phyloP scores from a whole-genome alignment of 106 monocot genomes.

The Apostasia ramifera region DNA sequence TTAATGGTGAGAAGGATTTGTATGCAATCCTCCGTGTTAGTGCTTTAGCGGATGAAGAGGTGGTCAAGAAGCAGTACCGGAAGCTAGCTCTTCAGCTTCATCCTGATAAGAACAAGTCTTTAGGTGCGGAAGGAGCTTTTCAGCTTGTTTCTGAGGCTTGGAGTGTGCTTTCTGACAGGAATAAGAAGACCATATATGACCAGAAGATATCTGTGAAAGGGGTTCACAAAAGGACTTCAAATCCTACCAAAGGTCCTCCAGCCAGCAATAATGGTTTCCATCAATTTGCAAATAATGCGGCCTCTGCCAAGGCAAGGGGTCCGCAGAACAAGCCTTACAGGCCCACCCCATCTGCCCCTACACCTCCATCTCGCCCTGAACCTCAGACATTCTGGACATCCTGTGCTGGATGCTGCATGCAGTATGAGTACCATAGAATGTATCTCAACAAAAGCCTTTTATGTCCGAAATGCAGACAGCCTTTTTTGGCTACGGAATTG shows the following conservation, averaged over 20 bases:
- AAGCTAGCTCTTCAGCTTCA: slow-evolving; percentile 18
- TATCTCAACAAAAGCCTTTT: slow-evolving; percentile 50
- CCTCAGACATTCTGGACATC: slow-evolving; percentile 46
- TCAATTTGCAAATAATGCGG: not conserved
- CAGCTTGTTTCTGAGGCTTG: slow-evolving; percentile 25
- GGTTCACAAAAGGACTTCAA: not conserved
- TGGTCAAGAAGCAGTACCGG: slow-evolving; percentile 18
- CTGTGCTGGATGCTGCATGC: slow-evolving; percentile 45
- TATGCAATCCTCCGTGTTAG: slow-evolving; percentile 10
- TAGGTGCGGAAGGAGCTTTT: slow-evolving; percentile 18
- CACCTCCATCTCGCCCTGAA: slow-evolving; percentile 1
- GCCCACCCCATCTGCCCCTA: slow-evolving; percentile 1
- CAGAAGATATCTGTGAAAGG: slow-evolving; percentile 11
- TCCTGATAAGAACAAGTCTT: slow-evolving; percentile 20
- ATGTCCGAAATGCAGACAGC: slow-evolving; percentile 37
- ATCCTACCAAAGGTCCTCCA: not conserved
- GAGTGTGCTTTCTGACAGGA: slow-evolving; percentile 20
- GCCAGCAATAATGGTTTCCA: slow-evolving; percentile 8
- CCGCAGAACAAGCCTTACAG: not conserved
- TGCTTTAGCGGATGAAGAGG: slow-evolving; percentile 12
- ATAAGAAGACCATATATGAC: slow-evolving; percentile 14
- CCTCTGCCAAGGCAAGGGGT: not conserved
- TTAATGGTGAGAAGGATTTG: slow-evolving; percentile 16
- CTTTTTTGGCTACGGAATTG: slow-evolving; percentile 29
- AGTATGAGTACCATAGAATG: slow-evolving; percentile 45